These are phyloP conservation scores for Saccharomycopsis sp. DNA, from an alignment of 805 yeast species.

Conservation along the genomic window DNA sequence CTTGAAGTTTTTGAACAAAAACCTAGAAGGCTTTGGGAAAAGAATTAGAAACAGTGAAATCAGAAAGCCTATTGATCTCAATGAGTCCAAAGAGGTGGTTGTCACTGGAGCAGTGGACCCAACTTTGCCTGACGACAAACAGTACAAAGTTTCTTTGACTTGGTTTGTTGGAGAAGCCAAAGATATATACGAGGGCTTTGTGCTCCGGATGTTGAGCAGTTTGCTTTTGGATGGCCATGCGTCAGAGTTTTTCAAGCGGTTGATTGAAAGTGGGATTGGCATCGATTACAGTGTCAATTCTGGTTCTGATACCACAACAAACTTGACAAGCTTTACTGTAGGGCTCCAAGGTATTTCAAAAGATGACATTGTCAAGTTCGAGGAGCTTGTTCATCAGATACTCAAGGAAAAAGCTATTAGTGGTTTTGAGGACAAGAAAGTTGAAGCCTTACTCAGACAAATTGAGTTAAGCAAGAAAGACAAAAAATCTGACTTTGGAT, in stretches of 20 bases:
- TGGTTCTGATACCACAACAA: conserved; percentile 78
- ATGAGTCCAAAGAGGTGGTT: conserved; percentile 28
- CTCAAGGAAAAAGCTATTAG: conserved; percentile 35
- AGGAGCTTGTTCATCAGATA: conserved; percentile 37
- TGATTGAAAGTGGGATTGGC: conserved; percentile 79
- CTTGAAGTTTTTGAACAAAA: conserved; percentile 44
- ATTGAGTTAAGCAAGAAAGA: conserved; percentile 75
- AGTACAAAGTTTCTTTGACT: conserved; percentile 72
- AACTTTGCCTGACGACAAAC: conserved; percentile 54
- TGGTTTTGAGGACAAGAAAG: conserved; percentile 47
- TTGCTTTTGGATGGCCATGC: conserved; percentile 85
- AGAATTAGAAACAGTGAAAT: conserved; percentile 29
- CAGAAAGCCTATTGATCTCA: conserved; percentile 38
- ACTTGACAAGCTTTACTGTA: conserved; percentile 66
- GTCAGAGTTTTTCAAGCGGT: conserved; percentile 77
- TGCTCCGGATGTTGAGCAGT: conserved; percentile 60
- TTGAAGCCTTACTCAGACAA: conserved; percentile 86
- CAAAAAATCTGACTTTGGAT: conserved; percentile 84
- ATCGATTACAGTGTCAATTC: conserved; percentile 81
- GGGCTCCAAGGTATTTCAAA: conserved; percentile 71
- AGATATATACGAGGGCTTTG: conserved; percentile 60
- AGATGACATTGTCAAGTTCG: conserved; percentile 39
- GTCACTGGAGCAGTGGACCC: conserved; percentile 79
- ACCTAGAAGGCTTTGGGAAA: conserved; percentile 45
- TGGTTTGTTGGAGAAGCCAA: conserved; percentile 78